Base-by-base conservation (phyloP, 495 filamentous ascomycete species). In the Penicillium pancosmium region DNA sequence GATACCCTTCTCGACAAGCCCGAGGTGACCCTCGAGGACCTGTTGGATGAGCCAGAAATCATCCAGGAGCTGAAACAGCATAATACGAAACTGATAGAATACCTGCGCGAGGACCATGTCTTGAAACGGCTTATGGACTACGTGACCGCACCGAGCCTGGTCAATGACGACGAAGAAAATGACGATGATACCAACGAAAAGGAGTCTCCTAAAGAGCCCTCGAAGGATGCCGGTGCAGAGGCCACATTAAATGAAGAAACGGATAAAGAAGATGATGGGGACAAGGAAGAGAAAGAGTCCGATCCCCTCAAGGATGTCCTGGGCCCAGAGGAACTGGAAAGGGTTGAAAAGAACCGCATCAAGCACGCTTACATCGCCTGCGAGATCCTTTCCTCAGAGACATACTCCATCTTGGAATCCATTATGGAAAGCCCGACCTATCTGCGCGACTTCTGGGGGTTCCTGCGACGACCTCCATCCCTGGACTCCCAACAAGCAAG, bases 21-120 rank as follows among this genome's bases (percentile, higher is more conserved):
- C 61, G 89, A 97, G 75, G 90, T 97, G 68, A 90, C 89, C 46
- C 88, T 98, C 52, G 94, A 99, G 71, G 94, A 99, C 70, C 81
- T 99, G 48, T 84, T 99, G 60, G 92, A 98, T 71, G 94, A 98
- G 81, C 87, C 89, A 63, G 95, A 98, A 74, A 77, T 97, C 57
- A 93, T 97, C 64, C 92, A 97, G 73, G 94, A 99, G 78, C 82
- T 99, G 52, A 99, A 97, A 78, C 90, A 96, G 72, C 93, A 97
- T 74, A 98, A 99, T 75, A 87, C 91, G 38, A 97, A 98, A 80
- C 88, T 99, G 58, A 91, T 98, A 72, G 95, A 98, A 77, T 97
- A 91, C 69, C 80, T 98, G 56, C 86, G 94, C 55, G 91, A 96
- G 63, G 88, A 93, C 56, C 82, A 88, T 72, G 87, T 96, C 55